Evolutionary conservation across 768 basidiomycete genomes (phyloP), one percentile per base, ranked within the genome.

Genomic region (Gyrodon lividus): DNA sequence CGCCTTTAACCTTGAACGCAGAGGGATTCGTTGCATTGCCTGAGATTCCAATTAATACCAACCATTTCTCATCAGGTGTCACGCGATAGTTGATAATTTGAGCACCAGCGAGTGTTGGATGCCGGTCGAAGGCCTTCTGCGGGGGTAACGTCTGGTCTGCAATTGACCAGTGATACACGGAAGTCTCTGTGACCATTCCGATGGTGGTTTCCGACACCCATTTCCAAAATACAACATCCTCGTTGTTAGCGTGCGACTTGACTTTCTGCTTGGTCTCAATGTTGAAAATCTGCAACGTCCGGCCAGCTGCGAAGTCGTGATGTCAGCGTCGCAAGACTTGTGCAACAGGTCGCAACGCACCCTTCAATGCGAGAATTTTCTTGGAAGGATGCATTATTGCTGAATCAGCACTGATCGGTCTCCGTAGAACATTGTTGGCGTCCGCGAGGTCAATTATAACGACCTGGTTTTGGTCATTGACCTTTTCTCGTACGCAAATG

Each of bases 21-120:
- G 86, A 89, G 7, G 95, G 94, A 70, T 96, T 96, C 43, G 88
- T 87, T 2, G 89, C 75, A 71, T 95, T 95, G 39, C 89, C 89
- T 0, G 93, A 86, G 59, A 98, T 99, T 43, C 97, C 97, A 56
- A 98, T 82, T 49, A 99, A 80, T 28, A 98, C 95, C 41, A 97
- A 81, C 97, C 97, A 99, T 66, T 97, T 94, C 67, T 96, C 96
- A 59, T 98, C 97, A 9, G 83, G 70, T 2, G 93, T 90, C 30
- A 86, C 79, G 43, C 96, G 90, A 72, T 99, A 98, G 75, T 98
- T 98, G 77, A 98, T 99, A 53, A 99, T 98, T 71, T 98, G 97
- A 52, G 92, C 85, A 44, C 93, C 94, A 49, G 85, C 81, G 51
- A 98, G 86, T n/a, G 92, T 88, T 2, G 92, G 83, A 68, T 98